These are phyloP conservation scores for Pseudogymnoascus verrucosus DNA, from an alignment of 2,329 filamentous ascomycete species.

Conservation along the genomic window DNA sequence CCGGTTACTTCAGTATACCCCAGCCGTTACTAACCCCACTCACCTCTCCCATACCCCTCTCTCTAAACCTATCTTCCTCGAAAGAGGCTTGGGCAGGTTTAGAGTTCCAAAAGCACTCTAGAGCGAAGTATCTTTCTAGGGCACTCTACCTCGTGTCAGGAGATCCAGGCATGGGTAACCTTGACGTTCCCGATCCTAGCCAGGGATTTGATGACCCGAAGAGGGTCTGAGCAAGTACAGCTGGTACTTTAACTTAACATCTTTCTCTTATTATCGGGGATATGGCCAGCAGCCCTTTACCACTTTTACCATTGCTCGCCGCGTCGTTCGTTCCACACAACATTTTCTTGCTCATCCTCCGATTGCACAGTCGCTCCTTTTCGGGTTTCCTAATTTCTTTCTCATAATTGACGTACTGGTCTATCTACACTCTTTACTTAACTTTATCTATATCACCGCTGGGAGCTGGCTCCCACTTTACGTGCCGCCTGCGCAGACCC, in stretches of 20 bases:
- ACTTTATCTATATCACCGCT: constrained; percentile 37
- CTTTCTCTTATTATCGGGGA: constrained; percentile 45
- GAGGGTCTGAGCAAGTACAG: constrained; percentile 5
- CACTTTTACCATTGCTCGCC: constrained; percentile 31
- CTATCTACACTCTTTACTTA: constrained; percentile 5
- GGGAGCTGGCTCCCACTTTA: constrained; percentile 49
- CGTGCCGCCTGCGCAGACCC: constrained; percentile 29
- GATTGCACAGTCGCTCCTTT: constrained; percentile 46
- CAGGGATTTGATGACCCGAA: constrained; percentile 16
- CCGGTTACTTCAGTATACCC: not conserved
- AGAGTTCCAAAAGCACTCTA: constrained; percentile 6
- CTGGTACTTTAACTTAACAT: constrained; percentile 21
- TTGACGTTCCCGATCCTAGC: constrained; percentile 20
- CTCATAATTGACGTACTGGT: constrained; percentile 20
- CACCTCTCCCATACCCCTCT: not conserved
- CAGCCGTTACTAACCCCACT: not conserved
- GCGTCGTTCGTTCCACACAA: constrained; percentile 35
- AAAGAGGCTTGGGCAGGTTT: constrained; percentile 4
- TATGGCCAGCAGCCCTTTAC: constrained; percentile 41
- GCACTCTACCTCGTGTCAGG: constrained; percentile 22
- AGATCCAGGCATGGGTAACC: constrained; percentile 23
- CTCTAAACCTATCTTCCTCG: not conserved
- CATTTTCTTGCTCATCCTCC: constrained; percentile 29
- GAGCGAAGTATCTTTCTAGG: not conserved
- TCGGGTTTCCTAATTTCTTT: constrained; percentile 35